Base-by-base conservation (phyloP, 345 rosid genomes). In the Lumnitzera littorea region DNA sequence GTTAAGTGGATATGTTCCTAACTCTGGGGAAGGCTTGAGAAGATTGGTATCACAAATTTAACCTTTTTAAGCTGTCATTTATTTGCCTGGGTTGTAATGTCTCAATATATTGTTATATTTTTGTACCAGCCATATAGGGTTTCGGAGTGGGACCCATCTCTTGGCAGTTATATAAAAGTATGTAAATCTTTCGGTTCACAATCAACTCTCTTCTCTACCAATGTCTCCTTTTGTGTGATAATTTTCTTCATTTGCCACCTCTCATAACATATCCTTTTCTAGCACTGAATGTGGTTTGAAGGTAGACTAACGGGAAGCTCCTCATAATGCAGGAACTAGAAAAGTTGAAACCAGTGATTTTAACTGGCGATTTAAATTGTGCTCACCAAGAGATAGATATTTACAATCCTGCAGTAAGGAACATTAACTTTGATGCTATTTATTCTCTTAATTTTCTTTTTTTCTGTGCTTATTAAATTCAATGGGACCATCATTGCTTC, bases 301-400 rank as follows among this genome's bases (percentile, higher is more conserved):
- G 43, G 43, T 36, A 5, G 10, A 5, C 43, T 36, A 9, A 36
- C 43, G 7, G 10, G 11, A 36, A 36, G 43, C 43, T 36, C 43
- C 43, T 9, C 10, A 62, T 65, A 43, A 27, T 69, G 62, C 81
- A 89, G 96, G 96, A 87, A 73, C 79, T 92, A 75, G 98, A 87
- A 67, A 92, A 85, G 88, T 78, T 82, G 57, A 87, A 92, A 80
- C 97, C 98, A 52, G 98, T 92, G 58, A 87, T 92, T 73, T 81
- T 92, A 80, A 84, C 94, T 5, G 97, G 98, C 23, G 97, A 92
- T 84, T 70, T 92, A 24, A 92, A 92, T 61, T 89, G 98, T 78
- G 96, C 96, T 51, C 97, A 92, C 78, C 82, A 85, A 76, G 98
- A 92, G 78, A 92, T 89, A 47, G 98, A 92, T 73, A 92, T 92